Evolutionary conservation across 352 stramenopile species (phyloP).

Genomic region (Peronospora farinosa): DNA sequence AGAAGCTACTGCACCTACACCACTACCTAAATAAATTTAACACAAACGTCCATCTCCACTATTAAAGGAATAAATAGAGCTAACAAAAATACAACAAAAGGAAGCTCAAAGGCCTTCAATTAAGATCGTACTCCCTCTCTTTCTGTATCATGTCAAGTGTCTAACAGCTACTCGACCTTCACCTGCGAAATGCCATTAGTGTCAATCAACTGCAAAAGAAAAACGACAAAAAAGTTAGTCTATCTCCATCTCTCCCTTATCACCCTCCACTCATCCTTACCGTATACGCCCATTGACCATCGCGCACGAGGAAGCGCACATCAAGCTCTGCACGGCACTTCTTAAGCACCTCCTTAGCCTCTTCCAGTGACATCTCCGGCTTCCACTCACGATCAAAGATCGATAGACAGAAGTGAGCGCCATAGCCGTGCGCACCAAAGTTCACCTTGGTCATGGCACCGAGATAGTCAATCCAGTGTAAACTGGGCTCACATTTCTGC

Average conservation of each 20-base stretch:
- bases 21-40: neutral
- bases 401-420: constrained; percentile 75
- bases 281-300: constrained; percentile 82
- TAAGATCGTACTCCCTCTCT: constrained; percentile 7
- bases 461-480: constrained; percentile 89
- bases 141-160: constrained; percentile 8
- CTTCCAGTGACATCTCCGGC: constrained; percentile 73
- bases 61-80: constrained; percentile 1
- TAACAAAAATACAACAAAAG: neutral
- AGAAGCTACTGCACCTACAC: neutral
- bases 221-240: neutral
- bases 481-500: constrained; percentile 40
- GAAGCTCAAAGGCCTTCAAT: constrained; percentile 10
- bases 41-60: neutral
- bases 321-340: constrained; percentile 78
- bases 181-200: constrained; percentile 59
- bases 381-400: constrained; percentile 87
- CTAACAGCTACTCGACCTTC: constrained; percentile 41
- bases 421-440: constrained; percentile 83
- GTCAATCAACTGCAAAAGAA: constrained; percentile 52
- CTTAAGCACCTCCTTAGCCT: constrained; percentile 66
- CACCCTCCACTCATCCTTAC: constrained; percentile 15
- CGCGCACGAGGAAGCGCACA: constrained; percentile 82
- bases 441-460: constrained; percentile 82
- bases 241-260: neutral